These are phyloP conservation scores for Suillus weaverae DNA, from an alignment of 768 basidiomycete species.

Conservation along the genomic window DNA sequence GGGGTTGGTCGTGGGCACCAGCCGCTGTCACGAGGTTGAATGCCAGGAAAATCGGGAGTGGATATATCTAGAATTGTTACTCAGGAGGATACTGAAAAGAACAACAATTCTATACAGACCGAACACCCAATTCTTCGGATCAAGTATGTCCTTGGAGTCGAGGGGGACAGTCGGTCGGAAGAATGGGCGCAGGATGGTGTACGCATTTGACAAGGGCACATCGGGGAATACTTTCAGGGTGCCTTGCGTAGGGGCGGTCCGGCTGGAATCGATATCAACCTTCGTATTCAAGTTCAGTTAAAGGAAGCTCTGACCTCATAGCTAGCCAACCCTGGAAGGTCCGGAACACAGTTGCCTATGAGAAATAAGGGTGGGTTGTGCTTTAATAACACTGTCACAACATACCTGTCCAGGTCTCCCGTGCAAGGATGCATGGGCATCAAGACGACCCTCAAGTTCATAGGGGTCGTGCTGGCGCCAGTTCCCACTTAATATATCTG, in stretches of 20 bases:
- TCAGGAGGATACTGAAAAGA: conserved; percentile 20
- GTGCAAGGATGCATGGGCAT: conserved; percentile 65
- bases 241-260: conserved; percentile 69
- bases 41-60: conserved; percentile 53
- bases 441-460: conserved; percentile 56
- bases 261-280: conserved; percentile 33
- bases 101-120: conserved; percentile 33
- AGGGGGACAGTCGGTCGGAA: conserved; percentile 51
- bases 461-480: conserved; percentile 72
- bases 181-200: conserved; percentile 76
- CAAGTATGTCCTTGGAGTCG: conserved; percentile 42
- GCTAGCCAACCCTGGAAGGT: conserved; percentile 82
- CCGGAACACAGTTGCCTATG: conserved; percentile 49
- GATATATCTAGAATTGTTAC: conserved; percentile 40
- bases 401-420: conserved; percentile 51
- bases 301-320: conserved; percentile 46
- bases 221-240: conserved; percentile 70
- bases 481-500: conserved; percentile 57
- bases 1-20: conserved; percentile 52
- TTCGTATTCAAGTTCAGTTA: conserved; percentile 8
- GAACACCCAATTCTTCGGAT: conserved; percentile 55
- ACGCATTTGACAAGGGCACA: conserved; percentile 65
- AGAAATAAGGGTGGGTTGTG: conserved; percentile 4
- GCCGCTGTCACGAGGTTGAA: conserved; percentile 26
- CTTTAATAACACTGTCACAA: neutral